Evolutionary conservation across 1,284 basidiomycete species (phyloP), one percentile per base, ranked within the genome.

Genomic region (Moniliella sp.): DNA sequence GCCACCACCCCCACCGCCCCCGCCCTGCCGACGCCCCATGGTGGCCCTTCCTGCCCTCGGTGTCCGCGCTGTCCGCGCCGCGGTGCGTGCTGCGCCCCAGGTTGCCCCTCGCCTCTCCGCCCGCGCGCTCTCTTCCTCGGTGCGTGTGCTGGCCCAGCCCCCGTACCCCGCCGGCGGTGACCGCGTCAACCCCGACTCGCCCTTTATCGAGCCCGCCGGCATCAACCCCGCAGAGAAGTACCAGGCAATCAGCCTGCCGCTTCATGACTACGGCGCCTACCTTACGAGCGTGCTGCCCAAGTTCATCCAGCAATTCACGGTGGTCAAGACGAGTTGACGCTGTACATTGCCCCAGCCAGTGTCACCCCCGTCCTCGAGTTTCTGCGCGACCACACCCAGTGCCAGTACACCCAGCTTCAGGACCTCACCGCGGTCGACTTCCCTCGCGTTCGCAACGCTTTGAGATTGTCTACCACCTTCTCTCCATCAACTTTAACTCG

Each of bases 391-490:
- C 91, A 99, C 65, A n/a, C n/a, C 3, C 81, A 88, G 62, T 84
- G 80, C 54, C 86, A 91, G 60, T 99, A 80, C 70, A 93, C 91
- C 67, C 66, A 69, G 35, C 69, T 78, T 42, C 78, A 91, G 70
- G 88, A 97, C 61, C 78, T 99, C 56, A 82, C 76, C 39, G 91
- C 81, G 26, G 88, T 78, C 18, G 91, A 99, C 66, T 94, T 75
- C 60, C 91, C 91, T 82, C 86, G 52, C 69, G 80, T 42, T 73
- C 78, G 48, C 80, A 86, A 62, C 73, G 91, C 37, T 99, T 99
- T 63, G 91, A 97, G 67, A 75, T 97, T 34, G 83, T 91, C 19
- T 99, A 99, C 66, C 79, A 97, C 66, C 66, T 99, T 43, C 67
- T 97, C 46, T 84, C 79, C 52, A 65, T 84, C 49, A 70, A 70